Evolutionary conservation across 345 rosid genomes (phyloP).

Genomic region (Laguncularia racemosa): DNA sequence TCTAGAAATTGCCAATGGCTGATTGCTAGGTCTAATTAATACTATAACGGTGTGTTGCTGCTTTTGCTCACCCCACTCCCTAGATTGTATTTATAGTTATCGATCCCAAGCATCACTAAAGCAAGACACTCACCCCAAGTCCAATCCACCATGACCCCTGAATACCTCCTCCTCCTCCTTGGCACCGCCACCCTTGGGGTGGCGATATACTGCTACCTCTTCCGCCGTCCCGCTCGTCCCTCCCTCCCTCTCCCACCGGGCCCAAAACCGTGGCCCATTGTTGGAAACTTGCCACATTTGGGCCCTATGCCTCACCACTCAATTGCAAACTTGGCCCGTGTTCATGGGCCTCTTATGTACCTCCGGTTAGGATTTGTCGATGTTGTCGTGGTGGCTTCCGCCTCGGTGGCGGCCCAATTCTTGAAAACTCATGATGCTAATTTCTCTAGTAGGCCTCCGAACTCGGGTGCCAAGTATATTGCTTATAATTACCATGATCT

Average conservation of each 20-base stretch:
- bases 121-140: no score
- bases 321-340: conserved; percentile 43
- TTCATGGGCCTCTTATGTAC: conserved; percentile 74
- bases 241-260: conserved; percentile 67
- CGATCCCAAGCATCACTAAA: no score
- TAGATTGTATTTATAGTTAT: no score
- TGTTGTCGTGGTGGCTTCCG: conserved; percentile 77
- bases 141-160: conserved; percentile 8
- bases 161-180: conserved; percentile 2
- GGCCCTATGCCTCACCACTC: conserved; percentile 73
- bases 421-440: conserved; percentile 69
- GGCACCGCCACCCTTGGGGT: conserved; percentile 1
- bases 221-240: conserved; percentile 15
- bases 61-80: no score
- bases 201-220: conserved; percentile 21
- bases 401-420: conserved; percentile 75
- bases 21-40: no score
- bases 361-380: conserved; percentile 69
- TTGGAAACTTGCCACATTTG: conserved; percentile 85
- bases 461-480: conserved; percentile 75
- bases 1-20: no score
- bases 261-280: conserved; percentile 77
- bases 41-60: no score
- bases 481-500: conserved; percentile 90
- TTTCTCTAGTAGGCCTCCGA: conserved; percentile 87